Evolutionary conservation across 176 grass and related monocot genomes (phyloP).

Genomic region (Melocanna baccifera): DNA sequence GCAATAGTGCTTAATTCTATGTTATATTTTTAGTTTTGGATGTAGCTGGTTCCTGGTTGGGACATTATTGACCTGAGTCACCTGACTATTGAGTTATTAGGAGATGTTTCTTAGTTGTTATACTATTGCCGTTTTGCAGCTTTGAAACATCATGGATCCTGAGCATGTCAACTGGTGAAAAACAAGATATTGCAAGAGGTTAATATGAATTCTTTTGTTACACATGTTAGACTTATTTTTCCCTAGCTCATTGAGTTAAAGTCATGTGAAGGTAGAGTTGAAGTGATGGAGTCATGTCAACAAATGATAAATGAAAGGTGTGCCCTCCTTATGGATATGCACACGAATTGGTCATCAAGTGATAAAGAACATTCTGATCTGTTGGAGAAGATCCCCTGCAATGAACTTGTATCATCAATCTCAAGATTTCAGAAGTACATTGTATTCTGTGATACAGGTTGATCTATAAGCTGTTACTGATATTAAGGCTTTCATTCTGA

Average conservation of each 20-base stretch:
- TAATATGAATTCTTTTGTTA: conserved; percentile 26
- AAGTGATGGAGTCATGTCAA: conserved; percentile 51
- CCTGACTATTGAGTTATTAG: neutral
- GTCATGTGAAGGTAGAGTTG: conserved; percentile 52
- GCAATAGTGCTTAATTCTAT: neutral
- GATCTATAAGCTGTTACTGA: conserved; percentile 33
- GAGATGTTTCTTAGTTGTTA: conserved; percentile 24
- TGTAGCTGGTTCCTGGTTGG: neutral
- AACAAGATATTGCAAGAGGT: conserved; percentile 57
- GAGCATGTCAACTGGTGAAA: conserved; percentile 56
- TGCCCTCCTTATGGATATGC: conserved; percentile 55
- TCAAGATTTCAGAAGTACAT: conserved; percentile 62
- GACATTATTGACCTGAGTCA: neutral
- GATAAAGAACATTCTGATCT: conserved; percentile 23
- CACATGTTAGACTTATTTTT: conserved; percentile 3
- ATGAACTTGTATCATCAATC: conserved; percentile 63
- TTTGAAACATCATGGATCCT: conserved; percentile 74
- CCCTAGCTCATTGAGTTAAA: conserved; percentile 35
- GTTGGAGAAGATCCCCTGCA: conserved; percentile 36
- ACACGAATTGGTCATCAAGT: conserved; percentile 32
- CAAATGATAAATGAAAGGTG: conserved; percentile 54
- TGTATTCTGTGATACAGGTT: conserved; percentile 77
- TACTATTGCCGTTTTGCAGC: conserved; percentile 34
- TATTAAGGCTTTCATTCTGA: neutral
- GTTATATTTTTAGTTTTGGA: neutral